These are phyloP conservation scores for Boletus edulis DNA, from an alignment of 768 basidiomycete genomes.

Conservation along the genomic window DNA sequence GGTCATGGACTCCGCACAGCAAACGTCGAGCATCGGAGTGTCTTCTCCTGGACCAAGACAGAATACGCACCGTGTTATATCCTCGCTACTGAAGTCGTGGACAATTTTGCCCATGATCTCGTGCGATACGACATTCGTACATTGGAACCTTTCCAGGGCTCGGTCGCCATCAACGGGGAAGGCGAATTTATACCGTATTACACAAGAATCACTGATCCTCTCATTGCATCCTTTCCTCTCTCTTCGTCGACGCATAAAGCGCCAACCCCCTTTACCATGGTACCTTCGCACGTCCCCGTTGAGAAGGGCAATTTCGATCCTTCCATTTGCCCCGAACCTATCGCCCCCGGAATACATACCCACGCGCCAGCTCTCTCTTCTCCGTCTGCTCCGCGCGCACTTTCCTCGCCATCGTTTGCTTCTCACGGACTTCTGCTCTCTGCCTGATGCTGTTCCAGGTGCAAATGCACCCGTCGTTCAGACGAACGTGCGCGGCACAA, in stretches of 20 bases:
- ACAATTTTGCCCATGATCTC: slow-evolving; percentile 96
- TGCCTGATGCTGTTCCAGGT: slow-evolving; percentile 78
- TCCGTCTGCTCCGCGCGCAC: slow-evolving; percentile 74
- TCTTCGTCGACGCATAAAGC: slow-evolving; percentile 58
- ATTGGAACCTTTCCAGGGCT: slow-evolving; percentile 77
- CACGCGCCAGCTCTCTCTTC: slow-evolving; percentile 81
- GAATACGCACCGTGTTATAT: slow-evolving; percentile 89
- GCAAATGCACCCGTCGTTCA: slow-evolving; percentile 89
- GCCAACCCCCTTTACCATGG: slow-evolving; percentile 55
- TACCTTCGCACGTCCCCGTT: slow-evolving; percentile 54
- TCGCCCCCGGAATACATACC: slow-evolving; percentile 89
- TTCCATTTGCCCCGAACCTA: slow-evolving; percentile 92
- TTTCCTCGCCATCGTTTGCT: slow-evolving; percentile 95
- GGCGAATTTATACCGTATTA: slow-evolving; percentile 88
- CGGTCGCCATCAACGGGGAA: slow-evolving; percentile 72
- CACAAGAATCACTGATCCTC: slow-evolving; percentile 79
- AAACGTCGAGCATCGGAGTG: slow-evolving; percentile 68
- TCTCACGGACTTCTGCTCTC: slow-evolving; percentile 85
- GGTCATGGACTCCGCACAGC: slow-evolving; percentile 44
- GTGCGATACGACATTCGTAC: slow-evolving; percentile 85
- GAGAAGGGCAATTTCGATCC: slow-evolving; percentile 59
- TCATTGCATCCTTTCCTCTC: slow-evolving; percentile 79
- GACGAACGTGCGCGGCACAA: slow-evolving; percentile 80
- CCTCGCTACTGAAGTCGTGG: slow-evolving; percentile 95
- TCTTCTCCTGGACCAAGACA: slow-evolving; percentile 78